Evolutionary conservation across 345 rosid genomes (phyloP).

Genomic region (Lumnitzera littorea): DNA sequence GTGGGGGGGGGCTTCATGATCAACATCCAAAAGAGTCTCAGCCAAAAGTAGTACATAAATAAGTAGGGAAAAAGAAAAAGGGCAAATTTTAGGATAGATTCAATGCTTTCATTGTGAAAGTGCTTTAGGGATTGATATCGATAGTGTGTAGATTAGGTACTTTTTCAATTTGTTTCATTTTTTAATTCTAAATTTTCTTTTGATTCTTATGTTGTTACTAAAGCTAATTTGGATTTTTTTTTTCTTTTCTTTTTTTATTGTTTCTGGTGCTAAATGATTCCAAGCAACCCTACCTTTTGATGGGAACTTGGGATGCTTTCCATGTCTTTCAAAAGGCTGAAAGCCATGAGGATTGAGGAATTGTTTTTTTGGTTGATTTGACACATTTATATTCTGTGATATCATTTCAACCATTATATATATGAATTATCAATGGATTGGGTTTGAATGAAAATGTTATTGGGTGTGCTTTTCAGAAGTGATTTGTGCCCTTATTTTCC

Average conservation of each 20-base stretch:
- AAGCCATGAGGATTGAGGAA: slow-evolving; percentile 37
- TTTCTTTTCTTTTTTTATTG: slow-evolving; percentile 2
- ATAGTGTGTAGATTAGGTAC: no score
- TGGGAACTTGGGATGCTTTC: slow-evolving; percentile 43
- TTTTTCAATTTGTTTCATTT: no score
- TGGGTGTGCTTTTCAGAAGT: no score
- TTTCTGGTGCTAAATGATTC: slow-evolving; percentile 6
- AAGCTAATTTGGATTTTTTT: background rate
- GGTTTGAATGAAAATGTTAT: no score
- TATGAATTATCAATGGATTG: no score
- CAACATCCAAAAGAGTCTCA: background rate
- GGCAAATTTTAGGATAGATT: background rate
- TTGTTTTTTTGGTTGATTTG: slow-evolving; percentile 35
- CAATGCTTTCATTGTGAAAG: no score
- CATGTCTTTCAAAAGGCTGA: slow-evolving; percentile 50
- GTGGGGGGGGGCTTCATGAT: slow-evolving; percentile 5
- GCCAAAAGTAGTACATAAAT: background rate
- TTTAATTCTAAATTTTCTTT: no score
- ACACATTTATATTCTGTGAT: slow-evolving; percentile 11
- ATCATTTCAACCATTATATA: background rate
- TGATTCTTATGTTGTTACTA: no score
- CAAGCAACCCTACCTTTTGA: slow-evolving; percentile 25
- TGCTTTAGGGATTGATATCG: no score
- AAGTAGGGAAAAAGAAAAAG: background rate
- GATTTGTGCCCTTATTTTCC: no score